phyloP scores from a whole-genome alignment of 176 grass and related monocot species.

The Microstegium vimineum region DNA sequence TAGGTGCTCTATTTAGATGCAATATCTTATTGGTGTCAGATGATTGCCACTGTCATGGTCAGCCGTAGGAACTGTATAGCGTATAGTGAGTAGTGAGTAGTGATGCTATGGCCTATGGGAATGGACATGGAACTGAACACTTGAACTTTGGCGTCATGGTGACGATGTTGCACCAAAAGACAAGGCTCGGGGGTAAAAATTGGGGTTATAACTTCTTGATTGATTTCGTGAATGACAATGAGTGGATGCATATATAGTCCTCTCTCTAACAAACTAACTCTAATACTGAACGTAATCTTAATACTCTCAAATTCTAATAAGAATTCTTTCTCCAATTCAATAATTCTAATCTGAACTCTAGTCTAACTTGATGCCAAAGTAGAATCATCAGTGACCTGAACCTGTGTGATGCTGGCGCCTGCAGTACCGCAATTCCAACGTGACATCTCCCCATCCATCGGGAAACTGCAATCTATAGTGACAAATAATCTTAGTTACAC shows the following conservation, averaged over 20 bases:
- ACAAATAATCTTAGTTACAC: not conserved
- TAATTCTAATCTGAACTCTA: not conserved
- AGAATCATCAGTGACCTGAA: not conserved
- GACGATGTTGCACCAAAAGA: not conserved
- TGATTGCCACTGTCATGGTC: not conserved
- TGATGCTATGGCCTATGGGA: not conserved
- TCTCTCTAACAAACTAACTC: not conserved
- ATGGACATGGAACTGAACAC: not conserved
- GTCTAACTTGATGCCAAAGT: not conserved
- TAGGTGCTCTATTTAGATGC: not conserved
- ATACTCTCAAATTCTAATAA: not conserved
- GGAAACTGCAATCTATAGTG: not conserved
- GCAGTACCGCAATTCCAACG: not conserved
- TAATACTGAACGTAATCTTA: not conserved
- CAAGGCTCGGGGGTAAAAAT: not conserved
- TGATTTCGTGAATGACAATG: not conserved
- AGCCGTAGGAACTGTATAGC: not conserved
- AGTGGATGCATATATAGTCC: not conserved
- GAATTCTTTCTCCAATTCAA: not conserved
- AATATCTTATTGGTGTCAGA: conserved; percentile 7
- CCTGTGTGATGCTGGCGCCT: not conserved
- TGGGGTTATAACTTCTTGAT: not conserved
- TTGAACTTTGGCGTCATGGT: not conserved
- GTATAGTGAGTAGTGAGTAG: not conserved
- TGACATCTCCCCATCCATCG: not conserved